A percentile compares a stretch with the other conserved stretches of the same genome.
Conservation (phyloP, 78 protist species). For the Guillardia theta region DNA sequence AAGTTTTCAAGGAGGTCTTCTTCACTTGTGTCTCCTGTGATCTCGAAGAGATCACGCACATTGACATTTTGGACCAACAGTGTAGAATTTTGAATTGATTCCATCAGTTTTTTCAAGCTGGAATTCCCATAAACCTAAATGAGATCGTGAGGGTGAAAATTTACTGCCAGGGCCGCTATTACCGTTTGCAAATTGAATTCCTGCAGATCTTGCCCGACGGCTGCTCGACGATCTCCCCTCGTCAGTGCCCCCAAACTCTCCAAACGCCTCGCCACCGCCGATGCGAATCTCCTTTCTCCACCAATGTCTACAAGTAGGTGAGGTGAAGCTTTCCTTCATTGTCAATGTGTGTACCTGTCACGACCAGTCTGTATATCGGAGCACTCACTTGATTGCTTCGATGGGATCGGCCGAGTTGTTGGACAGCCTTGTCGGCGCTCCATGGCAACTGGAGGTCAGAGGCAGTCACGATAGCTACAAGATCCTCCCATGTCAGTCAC, state of each 20-base stretch:
- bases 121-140: neutral
- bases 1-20: neutral
- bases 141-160: neutral
- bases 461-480: too few species aligned
- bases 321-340: too few species aligned
- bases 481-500: too few species aligned
- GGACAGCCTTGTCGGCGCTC: slow-evolving; percentile 44
- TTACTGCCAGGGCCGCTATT: too few species aligned
- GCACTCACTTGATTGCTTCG: slow-evolving; percentile 7
- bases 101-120: neutral
- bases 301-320: too few species aligned
- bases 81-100: neutral
- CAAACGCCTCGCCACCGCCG: slow-evolving; percentile 43
- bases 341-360: too few species aligned
- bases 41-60: neutral
- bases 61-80: neutral
- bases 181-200: slow-evolving; percentile 19
- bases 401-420: slow-evolving; percentile 57
- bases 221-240: slow-evolving; percentile 49
- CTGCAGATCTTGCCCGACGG: neutral
- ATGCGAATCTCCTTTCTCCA: slow-evolving; percentile 46
- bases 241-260: slow-evolving; percentile 37
- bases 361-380: neutral
- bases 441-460: slow-evolving; percentile 50
- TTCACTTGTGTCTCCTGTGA: neutral